Conservation (phyloP, 768 basidiomycete species). For the Tricholoma flavovirens region DNA sequence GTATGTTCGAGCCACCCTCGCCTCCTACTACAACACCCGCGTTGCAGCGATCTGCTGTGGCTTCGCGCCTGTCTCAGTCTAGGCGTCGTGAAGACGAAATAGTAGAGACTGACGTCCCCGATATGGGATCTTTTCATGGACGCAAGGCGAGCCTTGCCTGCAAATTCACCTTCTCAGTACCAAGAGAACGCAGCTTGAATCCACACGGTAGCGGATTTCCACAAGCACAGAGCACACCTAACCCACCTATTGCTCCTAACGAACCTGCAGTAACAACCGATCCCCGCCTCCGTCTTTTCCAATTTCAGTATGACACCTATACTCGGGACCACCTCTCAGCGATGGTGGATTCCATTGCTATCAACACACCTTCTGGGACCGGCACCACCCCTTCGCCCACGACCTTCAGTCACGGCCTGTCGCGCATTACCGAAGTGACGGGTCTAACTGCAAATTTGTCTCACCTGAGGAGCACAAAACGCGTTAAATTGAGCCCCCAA, state of each 20-base stretch:
- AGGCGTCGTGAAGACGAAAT: conserved; percentile 35
- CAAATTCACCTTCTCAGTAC: conserved; percentile 73
- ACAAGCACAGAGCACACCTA: conserved; percentile 62
- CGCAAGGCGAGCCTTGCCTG: conserved; percentile 45
- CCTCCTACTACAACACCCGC: conserved; percentile 30
- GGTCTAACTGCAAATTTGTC: conserved; percentile 35
- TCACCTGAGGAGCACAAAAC: conserved; percentile 70
- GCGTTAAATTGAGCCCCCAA: conserved; percentile 70
- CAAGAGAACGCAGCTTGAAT: conserved; percentile 30
- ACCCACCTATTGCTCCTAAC: conserved; percentile 25
- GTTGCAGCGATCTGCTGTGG: conserved; percentile 12
- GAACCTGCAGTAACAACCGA: conserved; percentile 45
- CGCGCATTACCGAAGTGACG: conserved; percentile 43
- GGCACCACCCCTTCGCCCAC: conserved; percentile 40
- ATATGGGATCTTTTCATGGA: conserved; percentile 40
- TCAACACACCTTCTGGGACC: conserved; percentile 61
- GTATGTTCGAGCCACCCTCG: conserved; percentile 92
- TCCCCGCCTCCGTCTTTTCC: conserved; percentile 79
- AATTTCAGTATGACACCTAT: conserved; percentile 94
- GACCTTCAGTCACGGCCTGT: conserved; percentile 38
- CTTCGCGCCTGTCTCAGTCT: conserved; percentile 1
- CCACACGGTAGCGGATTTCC: conserved; percentile 31
- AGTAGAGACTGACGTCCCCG: conserved; percentile 44
- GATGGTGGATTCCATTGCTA: conserved; percentile 91
- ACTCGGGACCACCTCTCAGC: conserved; percentile 92